A percentile compares a stretch with the other conserved stretches of the same genome.
Conservation (phyloP, 176 grass and related monocot species). For the Panicum miliaceum region DNA sequence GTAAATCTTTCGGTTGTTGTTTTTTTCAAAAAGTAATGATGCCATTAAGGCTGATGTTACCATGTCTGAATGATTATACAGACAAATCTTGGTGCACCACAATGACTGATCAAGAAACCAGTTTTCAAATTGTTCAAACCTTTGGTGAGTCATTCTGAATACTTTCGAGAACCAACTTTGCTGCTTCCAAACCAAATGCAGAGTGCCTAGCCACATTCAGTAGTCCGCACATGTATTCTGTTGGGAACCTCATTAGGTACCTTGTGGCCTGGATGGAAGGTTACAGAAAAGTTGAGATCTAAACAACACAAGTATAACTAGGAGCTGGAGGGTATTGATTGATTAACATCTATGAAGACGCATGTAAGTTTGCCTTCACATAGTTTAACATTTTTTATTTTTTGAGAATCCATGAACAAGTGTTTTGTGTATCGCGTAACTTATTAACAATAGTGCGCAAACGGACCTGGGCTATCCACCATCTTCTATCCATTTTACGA, state of each 20-base stretch:
- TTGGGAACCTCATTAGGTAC: slow-evolving; percentile 75
- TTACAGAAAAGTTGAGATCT: slow-evolving; percentile 4
- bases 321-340: neutral
- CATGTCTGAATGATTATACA: neutral
- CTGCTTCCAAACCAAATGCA: slow-evolving; percentile 69
- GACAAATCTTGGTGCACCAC: neutral
- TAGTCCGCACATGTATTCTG: slow-evolving; percentile 69
- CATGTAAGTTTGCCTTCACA: neutral
- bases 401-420: neutral
- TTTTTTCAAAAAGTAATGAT: neutral
- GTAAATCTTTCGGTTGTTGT: slow-evolving; percentile 7
- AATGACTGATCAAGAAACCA: neutral
- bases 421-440: neutral
- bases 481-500: slow-evolving; percentile 72
- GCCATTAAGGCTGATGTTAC: neutral
- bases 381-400: neutral
- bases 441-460: neutral
- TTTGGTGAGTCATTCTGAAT: slow-evolving; percentile 29
- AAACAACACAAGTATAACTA: neutral
- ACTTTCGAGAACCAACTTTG: slow-evolving; percentile 57
- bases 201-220: slow-evolving; percentile 61
- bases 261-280: slow-evolving; percentile 59
- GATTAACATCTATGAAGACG: neutral
- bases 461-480: slow-evolving; percentile 78
- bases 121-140: slow-evolving; percentile 30